phyloP scores from a whole-genome alignment of 78 protist genomes.

The Paratrimastix pyriformis region DNA sequence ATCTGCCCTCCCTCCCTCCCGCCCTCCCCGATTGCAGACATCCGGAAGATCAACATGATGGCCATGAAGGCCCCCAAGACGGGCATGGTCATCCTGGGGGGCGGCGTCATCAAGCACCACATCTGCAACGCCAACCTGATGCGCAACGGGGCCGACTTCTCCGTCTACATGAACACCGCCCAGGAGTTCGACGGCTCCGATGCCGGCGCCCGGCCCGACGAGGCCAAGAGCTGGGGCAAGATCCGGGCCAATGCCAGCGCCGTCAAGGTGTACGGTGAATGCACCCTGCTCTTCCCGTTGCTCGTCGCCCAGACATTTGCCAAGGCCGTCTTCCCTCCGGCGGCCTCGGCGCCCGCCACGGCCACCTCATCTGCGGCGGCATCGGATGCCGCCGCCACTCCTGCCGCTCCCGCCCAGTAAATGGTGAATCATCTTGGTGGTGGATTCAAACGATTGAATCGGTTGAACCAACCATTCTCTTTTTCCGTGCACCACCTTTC shows the following conservation, averaged over 20 bases:
- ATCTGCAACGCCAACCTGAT: slow-evolving; percentile 98
- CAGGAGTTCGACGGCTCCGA: slow-evolving; percentile 86
- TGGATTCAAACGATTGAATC: too few species aligned
- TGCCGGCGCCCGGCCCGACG: slow-evolving; percentile 97
- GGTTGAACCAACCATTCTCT: too few species aligned
- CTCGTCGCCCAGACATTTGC: slow-evolving; percentile 37
- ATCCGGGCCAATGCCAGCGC: slow-evolving; percentile 70
- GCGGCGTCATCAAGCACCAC: slow-evolving; percentile 98
- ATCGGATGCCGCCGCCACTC: too few species aligned
- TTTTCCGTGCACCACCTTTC: too few species aligned
- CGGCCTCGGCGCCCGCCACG: neutral
- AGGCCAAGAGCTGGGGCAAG: slow-evolving; percentile 99
- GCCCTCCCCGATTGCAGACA: neutral
- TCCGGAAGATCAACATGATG: slow-evolving; percentile 3
- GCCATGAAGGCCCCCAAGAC: slow-evolving; percentile 64
- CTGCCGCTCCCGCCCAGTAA: too few species aligned
- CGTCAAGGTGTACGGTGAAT: slow-evolving; percentile 71
- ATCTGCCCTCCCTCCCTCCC: neutral
- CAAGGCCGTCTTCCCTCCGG: neutral
- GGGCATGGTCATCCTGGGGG: slow-evolving; percentile 97
- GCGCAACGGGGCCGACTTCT: slow-evolving; percentile 96
- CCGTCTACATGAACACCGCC: slow-evolving; percentile 77
- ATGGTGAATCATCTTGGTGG: too few species aligned
- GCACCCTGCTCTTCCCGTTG: slow-evolving; percentile 34
- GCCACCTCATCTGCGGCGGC: too few species aligned